These are phyloP conservation scores for Barnettozyma botsteinii DNA, from an alignment of 805 yeast genomes.

Conservation along the genomic window DNA sequence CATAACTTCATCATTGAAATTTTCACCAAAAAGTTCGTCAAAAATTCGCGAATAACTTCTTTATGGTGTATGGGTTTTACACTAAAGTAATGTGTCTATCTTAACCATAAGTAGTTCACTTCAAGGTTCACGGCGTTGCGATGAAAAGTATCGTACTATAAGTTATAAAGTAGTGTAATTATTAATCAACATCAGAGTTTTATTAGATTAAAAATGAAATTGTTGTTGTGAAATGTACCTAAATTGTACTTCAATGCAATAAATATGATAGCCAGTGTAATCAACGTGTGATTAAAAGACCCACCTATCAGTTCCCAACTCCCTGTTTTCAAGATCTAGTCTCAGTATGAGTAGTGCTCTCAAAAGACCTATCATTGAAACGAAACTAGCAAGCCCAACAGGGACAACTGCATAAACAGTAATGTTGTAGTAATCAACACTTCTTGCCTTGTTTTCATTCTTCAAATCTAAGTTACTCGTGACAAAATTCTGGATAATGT, in stretches of 20 bases:
- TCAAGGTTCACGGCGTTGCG: too few relatives aligned
- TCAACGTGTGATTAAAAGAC: too few relatives aligned
- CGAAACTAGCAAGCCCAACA: conserved; percentile 87
- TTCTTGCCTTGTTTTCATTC: conserved; percentile 37
- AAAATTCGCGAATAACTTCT: background rate
- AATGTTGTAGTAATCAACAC: conserved; percentile 81
- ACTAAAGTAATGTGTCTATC: too few relatives aligned
- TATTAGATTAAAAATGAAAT: too few relatives aligned
- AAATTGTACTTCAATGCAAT: too few relatives aligned
- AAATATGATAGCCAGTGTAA: too few relatives aligned
- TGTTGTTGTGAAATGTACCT: conserved; percentile 2
- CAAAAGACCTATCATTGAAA: conserved; percentile 82
- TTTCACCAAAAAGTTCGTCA: background rate
- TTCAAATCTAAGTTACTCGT: conserved; percentile 62
- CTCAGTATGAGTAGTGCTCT: conserved; percentile 71
- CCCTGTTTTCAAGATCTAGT: conserved; percentile 41
- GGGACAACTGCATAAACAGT: conserved; percentile 98
- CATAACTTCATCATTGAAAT: too few relatives aligned
- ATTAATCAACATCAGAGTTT: too few relatives aligned
- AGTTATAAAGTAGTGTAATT: too few relatives aligned
- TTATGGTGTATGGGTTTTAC: conserved; percentile 10
- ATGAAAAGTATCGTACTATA: too few relatives aligned
- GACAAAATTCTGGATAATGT: conserved; percentile 81
- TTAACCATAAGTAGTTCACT: too few relatives aligned
- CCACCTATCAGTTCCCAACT: conserved; percentile 9